Percentiles rank a stretch among this genome's conserved stretches.
Evolutionary conservation across 2,329 filamentous ascomycete genomes (phyloP).

Genomic region (Beauveria bassiana): DNA sequence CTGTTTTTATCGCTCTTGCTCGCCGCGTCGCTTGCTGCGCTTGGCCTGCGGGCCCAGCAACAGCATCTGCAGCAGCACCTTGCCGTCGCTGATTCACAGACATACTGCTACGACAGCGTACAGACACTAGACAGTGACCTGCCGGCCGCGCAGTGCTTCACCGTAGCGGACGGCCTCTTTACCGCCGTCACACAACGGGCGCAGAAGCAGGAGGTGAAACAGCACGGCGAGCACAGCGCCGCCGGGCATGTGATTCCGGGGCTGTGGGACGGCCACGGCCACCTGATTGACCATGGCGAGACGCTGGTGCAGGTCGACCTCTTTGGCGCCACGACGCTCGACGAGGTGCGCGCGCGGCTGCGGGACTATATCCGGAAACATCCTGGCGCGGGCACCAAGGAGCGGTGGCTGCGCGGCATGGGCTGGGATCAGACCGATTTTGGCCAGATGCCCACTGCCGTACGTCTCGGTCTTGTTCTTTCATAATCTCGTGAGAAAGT

Average conservation of each 20-base stretch:
- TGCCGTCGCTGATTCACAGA: conserved; percentile 11
- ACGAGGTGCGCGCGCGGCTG: conserved; percentile 46
- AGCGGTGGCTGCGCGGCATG: conserved; percentile 57
- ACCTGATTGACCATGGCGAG: conserved; percentile 59
- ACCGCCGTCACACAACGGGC: conserved; percentile 33
- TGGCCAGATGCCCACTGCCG: conserved; percentile 57
- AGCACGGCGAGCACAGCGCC: background rate
- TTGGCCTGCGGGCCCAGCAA: background rate
- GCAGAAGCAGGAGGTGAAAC: conserved; percentile 15
- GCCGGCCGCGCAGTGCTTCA: conserved; percentile 46
- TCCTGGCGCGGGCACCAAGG: conserved; percentile 41
- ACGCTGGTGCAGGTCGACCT: conserved; percentile 59
- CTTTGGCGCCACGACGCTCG: conserved; percentile 49
- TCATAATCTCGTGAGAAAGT: no score
- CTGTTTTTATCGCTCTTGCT: background rate
- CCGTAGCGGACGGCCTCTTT: conserved; percentile 44
- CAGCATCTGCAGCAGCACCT: background rate
- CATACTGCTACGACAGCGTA: conserved; percentile 33
- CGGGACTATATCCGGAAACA: conserved; percentile 41
- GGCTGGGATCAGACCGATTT: conserved; percentile 65
- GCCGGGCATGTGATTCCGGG: conserved; percentile 55
- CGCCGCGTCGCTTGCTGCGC: background rate
- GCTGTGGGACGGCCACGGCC: conserved; percentile 64
- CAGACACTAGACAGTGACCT: conserved; percentile 28
- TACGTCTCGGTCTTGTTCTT: conserved; percentile 23